Evolutionary conservation across 345 rosid species (phyloP).

Genomic region (Cochlearia excelsa): DNA sequence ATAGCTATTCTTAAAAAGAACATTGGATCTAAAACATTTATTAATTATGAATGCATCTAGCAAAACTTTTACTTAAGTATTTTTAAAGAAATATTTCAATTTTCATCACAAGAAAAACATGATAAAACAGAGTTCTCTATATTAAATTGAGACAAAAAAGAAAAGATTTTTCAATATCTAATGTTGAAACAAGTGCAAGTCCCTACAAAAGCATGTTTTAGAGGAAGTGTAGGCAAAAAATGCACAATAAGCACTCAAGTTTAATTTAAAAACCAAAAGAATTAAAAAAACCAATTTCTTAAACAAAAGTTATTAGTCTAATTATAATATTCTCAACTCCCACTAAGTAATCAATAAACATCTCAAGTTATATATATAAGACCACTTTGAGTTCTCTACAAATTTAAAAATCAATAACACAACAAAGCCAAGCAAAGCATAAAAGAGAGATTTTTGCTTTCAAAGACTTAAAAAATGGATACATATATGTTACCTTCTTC

Average conservation of each 20-base stretch:
- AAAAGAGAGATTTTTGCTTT: conserved; percentile 11
- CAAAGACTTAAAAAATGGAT: conserved; percentile 22
- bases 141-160: conserved; percentile 10
- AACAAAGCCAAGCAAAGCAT: conserved; percentile 29
- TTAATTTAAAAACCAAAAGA: background rate
- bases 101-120: conserved; percentile 4
- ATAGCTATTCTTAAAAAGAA: too few relatives aligned
- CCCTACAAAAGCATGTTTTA: conserved; percentile 19
- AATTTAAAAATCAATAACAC: conserved; percentile 10
- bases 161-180: conserved; percentile 1
- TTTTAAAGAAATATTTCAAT: too few relatives aligned
- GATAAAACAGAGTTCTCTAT: background rate
- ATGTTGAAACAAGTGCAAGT: conserved; percentile 17
- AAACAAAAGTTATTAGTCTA: conserved; percentile 11
- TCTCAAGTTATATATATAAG: conserved; percentile 27
- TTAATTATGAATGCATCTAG: background rate
- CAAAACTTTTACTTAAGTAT: background rate
- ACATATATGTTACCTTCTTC: conserved; percentile 28
- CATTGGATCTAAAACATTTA: too few relatives aligned
- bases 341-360: conserved; percentile 6
- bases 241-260: conserved; percentile 25
- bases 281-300: conserved; percentile 7
- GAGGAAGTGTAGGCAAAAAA: conserved; percentile 22
- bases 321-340: conserved; percentile 18
- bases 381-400: conserved; percentile 15